Percentiles rank a stretch among this genome's conserved stretches.
phyloP scores from a whole-genome alignment of 257 asterid species.

The Coffea canephora region DNA sequence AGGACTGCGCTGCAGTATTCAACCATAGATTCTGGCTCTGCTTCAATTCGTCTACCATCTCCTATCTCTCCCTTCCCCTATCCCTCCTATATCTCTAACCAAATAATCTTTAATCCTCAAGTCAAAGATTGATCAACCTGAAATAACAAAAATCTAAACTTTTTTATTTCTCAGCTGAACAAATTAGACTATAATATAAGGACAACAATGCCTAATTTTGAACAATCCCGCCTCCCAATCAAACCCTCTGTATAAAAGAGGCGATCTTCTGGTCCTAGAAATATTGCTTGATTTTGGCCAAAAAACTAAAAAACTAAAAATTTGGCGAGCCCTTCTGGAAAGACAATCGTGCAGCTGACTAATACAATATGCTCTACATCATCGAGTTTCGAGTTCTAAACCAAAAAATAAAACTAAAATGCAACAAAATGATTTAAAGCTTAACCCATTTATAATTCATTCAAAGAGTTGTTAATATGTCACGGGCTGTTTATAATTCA shows the following conservation, averaged over 20 bases:
- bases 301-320: too few relatives aligned
- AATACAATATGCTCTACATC: neutral
- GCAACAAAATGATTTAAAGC: neutral
- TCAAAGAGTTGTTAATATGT: too few relatives aligned
- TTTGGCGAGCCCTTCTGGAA: neutral
- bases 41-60: conserved; percentile 56
- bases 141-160: neutral
- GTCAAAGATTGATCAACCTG: conserved; percentile 36
- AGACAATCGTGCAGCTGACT: neutral
- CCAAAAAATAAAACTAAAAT: neutral
- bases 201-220: neutral
- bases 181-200: neutral
- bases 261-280: neutral
- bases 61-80: neutral
- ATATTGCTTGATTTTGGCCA: neutral
- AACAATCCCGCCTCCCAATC: neutral
- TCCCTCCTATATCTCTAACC: neutral
- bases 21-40: conserved; percentile 45
- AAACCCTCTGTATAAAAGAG: neutral
- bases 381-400: neutral
- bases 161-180: neutral
- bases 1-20: conserved; percentile 32
- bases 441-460: neutral
- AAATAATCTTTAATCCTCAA: conserved; percentile 6
- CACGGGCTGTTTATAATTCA: neutral